Conservation (phyloP, 2,329 filamentous ascomycete genomes). For the Colletotrichum aenigma region DNA sequence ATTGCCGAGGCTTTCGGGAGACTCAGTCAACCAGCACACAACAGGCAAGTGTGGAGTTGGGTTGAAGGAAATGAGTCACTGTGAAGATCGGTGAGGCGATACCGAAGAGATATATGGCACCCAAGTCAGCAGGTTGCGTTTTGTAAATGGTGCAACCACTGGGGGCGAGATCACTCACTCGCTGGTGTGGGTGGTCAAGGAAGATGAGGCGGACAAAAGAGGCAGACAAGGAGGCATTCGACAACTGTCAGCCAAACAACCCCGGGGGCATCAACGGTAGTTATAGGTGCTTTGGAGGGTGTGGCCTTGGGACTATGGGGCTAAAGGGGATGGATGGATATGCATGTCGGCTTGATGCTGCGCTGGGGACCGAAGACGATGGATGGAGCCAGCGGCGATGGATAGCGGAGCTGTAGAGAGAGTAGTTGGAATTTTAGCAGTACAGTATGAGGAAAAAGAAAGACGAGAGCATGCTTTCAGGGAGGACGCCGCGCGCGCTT, state of each 20-base stretch:
- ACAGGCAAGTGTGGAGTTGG: conserved; percentile 25
- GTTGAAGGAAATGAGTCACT: conserved; percentile 42
- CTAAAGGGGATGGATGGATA: conserved; percentile 13
- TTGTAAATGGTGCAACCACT: conserved; percentile 23
- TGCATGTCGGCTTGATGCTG: conserved; percentile 20
- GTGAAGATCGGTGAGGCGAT: conserved; percentile 47
- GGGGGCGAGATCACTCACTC: conserved; percentile 7
- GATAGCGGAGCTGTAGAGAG: not conserved
- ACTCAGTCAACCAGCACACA: conserved; percentile 9
- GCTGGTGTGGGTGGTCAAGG: conserved; percentile 29
- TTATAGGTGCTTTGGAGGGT: conserved; percentile 18
- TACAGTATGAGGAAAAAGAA: conserved; percentile 21
- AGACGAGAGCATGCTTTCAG: conserved; percentile 16
- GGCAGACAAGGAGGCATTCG: conserved; percentile 21
- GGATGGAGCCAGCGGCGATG: not conserved
- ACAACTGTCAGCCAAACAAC: conserved; percentile 3
- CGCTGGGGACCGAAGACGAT: conserved; percentile 10
- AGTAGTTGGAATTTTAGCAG: not conserved
- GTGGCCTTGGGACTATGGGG: conserved; percentile 1
- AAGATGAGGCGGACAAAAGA: conserved; percentile 27
- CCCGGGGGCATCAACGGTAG: conserved; percentile 16
- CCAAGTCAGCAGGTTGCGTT: conserved; percentile 18
- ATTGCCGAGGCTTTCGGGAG: conserved; percentile 8
- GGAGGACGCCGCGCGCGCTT: conserved; percentile 7
- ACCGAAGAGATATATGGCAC: conserved; percentile 41